Evolutionary conservation across 2,329 filamentous ascomycete genomes (phyloP).

Genomic region (Pseudogymnoascus sp.): DNA sequence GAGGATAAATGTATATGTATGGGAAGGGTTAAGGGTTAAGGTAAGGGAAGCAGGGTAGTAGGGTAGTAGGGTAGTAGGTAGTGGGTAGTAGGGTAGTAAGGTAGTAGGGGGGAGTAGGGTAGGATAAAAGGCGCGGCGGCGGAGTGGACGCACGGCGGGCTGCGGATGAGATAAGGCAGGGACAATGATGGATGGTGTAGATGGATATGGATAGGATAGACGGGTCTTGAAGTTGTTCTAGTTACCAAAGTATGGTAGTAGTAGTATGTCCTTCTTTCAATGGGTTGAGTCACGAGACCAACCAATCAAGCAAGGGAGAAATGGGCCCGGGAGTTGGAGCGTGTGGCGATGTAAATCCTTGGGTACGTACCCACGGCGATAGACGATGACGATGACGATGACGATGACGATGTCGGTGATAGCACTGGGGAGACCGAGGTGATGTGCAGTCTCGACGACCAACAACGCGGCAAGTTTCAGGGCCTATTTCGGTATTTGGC

Average conservation of each 20-base stretch:
- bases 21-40: neutral
- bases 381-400: neutral
- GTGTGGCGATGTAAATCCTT: neutral
- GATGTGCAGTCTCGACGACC: neutral
- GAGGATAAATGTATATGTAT: neutral
- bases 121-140: neutral
- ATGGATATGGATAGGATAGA: too few relatives aligned
- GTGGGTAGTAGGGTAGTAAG: neutral
- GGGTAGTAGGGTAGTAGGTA: too few relatives aligned
- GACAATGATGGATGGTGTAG: neutral
- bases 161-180: neutral
- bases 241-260: neutral
- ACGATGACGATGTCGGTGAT: neutral
- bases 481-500: neutral
- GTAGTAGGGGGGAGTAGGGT: neutral
- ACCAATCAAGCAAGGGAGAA: neutral
- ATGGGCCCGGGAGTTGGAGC: neutral
- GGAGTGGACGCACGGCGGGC: neutral
- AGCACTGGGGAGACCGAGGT: neutral
- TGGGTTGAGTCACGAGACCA: neutral
- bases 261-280: too few relatives aligned
- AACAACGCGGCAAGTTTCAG: neutral
- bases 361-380: neutral
- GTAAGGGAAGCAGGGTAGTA: neutral
- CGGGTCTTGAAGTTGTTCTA: neutral